Conservation (phyloP, 257 asterid species). For the Scutellaria barbata region DNA sequence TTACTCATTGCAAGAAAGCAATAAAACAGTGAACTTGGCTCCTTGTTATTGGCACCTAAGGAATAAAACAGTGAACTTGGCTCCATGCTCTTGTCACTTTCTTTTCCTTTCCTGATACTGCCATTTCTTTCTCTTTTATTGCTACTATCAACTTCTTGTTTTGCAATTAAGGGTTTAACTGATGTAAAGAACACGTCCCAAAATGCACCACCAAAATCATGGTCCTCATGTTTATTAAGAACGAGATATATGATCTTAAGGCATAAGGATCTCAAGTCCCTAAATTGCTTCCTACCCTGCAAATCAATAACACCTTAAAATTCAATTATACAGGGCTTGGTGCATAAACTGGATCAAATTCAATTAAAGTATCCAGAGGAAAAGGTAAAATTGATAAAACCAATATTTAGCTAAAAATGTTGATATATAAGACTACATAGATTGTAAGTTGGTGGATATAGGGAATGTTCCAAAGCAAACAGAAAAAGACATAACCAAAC, state of each 20-base stretch:
- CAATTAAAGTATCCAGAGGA: conserved; percentile 18
- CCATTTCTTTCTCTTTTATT: conserved; percentile 37
- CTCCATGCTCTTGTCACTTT: neutral
- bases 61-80: conserved; percentile 13
- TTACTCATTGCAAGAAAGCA: conserved; percentile 97
- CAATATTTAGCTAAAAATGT: conserved; percentile 10
- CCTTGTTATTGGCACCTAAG: conserved; percentile 76
- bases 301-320: conserved; percentile 32
- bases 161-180: conserved; percentile 61
- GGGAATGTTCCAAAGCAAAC: neutral
- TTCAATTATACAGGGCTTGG: neutral
- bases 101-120: neutral
- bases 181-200: conserved; percentile 84
- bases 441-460: neutral
- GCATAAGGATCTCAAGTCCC: conserved; percentile 89
- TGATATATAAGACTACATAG: neutral
- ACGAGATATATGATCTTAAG: conserved; percentile 67
- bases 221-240: conserved; percentile 65
- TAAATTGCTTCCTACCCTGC: conserved; percentile 78
- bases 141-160: conserved; percentile 82
- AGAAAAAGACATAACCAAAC: neutral
- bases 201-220: conserved; percentile 67
- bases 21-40: conserved; percentile 83
- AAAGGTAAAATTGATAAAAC: neutral
- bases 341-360: conserved; percentile 8